Percentiles rank a stretch among this genome's conserved stretches.
These are phyloP conservation scores for Moesziomyces sp. DNA, from an alignment of 1,284 basidiomycete genomes.

Conservation along the genomic window DNA sequence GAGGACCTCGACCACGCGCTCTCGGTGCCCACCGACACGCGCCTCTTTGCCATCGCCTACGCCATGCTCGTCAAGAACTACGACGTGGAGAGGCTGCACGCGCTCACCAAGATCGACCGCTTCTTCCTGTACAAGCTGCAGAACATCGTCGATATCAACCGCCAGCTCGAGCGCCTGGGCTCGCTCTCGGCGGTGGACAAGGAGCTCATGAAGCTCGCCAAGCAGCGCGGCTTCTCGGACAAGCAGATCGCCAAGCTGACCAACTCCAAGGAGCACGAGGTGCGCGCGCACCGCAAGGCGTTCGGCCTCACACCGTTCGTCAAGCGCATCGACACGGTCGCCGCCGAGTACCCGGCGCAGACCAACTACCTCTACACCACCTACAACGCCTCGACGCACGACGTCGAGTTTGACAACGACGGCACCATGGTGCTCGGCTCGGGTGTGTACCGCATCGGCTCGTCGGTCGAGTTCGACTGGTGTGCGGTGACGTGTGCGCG, in stretches of 20 bases:
- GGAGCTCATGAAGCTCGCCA: constrained; percentile 65
- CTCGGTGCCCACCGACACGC: constrained; percentile 81
- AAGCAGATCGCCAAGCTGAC: constrained; percentile 84
- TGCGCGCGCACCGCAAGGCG: constrained; percentile 86
- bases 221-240: constrained; percentile 81
- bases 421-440: constrained; percentile 99
- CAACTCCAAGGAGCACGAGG: constrained; percentile 76
- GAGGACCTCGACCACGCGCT: constrained; percentile 85
- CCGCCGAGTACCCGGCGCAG: constrained; percentile 97
- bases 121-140: constrained; percentile 99
- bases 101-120: constrained; percentile 94
- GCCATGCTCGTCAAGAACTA: constrained; percentile 96
- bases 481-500: constrained; percentile 98
- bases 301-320: constrained; percentile 93
- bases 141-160: constrained; percentile 79
- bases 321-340: constrained; percentile 98
- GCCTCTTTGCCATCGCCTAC: constrained; percentile 95
- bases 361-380: constrained; percentile 99
- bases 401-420: constrained; percentile 94
- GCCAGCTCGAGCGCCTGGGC: constrained; percentile 68
- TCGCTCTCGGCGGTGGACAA: constrained; percentile 73
- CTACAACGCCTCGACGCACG: constrained; percentile 96
- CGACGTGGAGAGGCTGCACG: constrained; percentile 87
- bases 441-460: constrained; percentile 97
- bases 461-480: constrained; percentile 99